Evolutionary conservation across 371 early-diverging fungal species (phyloP).

Genomic region (Saksenaea oblongispora): DNA sequence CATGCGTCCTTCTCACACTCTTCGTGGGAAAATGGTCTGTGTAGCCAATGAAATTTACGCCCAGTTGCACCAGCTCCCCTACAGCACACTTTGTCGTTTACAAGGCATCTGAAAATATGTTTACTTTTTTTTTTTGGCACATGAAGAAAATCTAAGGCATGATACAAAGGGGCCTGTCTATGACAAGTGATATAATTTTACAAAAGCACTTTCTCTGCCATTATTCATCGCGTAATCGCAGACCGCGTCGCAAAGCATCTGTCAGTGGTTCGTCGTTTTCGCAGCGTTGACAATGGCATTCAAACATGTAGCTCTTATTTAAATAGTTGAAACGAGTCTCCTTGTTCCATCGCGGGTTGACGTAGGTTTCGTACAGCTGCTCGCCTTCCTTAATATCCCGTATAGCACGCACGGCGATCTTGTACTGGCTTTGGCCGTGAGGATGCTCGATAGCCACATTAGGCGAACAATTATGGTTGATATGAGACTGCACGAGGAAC

Average conservation of each 20-base stretch:
- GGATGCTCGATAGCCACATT: constrained; percentile 60
- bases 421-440: constrained; percentile 49
- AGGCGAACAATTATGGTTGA: constrained; percentile 62
- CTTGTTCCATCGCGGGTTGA: constrained; percentile 66
- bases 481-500: constrained; percentile 62
- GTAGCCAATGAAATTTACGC: not conserved
- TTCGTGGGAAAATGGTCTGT: not conserved
- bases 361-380: constrained; percentile 63
- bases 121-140: no score
- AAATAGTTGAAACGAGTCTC: constrained; percentile 61
- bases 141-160: not conserved
- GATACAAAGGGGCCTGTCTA: not conserved
- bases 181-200: not conserved
- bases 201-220: not conserved
- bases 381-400: constrained; percentile 61
- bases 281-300: constrained; percentile 63
- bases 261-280: constrained; percentile 49
- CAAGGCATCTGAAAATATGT: no score
- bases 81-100: no score
- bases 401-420: constrained; percentile 54
- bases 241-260: constrained; percentile 47
- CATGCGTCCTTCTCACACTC: not conserved
- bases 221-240: constrained; percentile 45
- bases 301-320: constrained; percentile 60
- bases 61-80: not conserved